phyloP scores from a whole-genome alignment of 129 eudicot genomes.

The Kitagawia praeruptora region DNA sequence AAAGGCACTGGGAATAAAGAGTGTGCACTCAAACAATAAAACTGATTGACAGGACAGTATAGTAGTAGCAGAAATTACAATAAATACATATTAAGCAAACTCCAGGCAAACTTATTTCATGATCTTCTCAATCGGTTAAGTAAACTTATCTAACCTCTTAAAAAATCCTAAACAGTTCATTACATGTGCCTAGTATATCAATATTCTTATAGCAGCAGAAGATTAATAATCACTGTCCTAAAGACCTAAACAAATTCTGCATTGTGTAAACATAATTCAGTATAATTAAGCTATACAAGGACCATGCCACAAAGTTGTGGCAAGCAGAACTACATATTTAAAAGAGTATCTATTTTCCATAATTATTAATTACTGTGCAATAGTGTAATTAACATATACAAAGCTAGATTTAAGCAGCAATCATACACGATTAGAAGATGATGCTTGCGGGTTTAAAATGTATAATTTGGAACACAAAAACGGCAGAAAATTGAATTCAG shows the following conservation, averaged over 20 bases:
- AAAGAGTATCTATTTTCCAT: not conserved
- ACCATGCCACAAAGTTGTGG: not conserved
- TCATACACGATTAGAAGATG: not conserved
- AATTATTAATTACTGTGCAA: not conserved
- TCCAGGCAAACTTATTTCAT: not conserved
- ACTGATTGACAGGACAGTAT: not conserved
- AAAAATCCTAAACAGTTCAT: not conserved
- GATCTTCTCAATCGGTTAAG: not conserved
- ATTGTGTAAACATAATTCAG: not conserved
- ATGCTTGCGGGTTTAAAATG: not conserved
- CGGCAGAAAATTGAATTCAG: not conserved
- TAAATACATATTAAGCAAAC: not conserved
- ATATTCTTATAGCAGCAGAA: not conserved
- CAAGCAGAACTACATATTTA: not conserved
- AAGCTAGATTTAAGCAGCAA: not conserved
- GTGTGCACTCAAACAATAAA: not conserved
- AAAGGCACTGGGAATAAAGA: conserved; percentile 13
- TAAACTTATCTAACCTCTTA: not conserved
- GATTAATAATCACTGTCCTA: not conserved
- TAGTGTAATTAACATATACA: not conserved
- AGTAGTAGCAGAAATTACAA: not conserved
- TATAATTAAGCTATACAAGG: not conserved
- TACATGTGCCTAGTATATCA: not conserved
- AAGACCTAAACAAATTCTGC: not conserved
- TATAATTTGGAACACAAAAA: not conserved